Evolutionary conservation across 495 filamentous ascomycete genomes (phyloP).

Genomic region (Chaetomidium leptoderma): DNA sequence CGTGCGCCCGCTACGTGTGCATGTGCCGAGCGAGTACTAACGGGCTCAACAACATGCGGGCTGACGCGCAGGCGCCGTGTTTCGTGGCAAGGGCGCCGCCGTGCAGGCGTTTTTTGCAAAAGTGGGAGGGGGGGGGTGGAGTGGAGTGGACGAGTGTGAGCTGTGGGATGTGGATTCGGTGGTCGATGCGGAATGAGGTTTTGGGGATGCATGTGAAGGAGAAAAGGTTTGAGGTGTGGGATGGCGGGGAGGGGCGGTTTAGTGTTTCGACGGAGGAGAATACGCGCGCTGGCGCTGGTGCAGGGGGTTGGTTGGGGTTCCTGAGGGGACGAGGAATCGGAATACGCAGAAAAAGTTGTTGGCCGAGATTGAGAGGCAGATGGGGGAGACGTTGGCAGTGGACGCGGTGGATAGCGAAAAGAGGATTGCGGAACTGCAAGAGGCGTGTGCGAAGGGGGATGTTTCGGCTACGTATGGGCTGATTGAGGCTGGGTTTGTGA

Average conservation of each 20-base stretch:
- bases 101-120: too few relatives aligned
- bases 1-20: constrained; percentile 46
- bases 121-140: too few relatives aligned
- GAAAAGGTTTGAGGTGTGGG: constrained; percentile 33
- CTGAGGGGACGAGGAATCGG: constrained; percentile 41
- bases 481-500: constrained; percentile 29
- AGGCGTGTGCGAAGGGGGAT: constrained; percentile 18
- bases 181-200: constrained; percentile 35
- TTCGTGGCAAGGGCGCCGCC: constrained; percentile 42
- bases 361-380: constrained; percentile 31
- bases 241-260: constrained; percentile 40
- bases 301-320: constrained; percentile 30
- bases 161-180: constrained; percentile 44
- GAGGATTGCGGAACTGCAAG: constrained; percentile 21
- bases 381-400: constrained; percentile 30
- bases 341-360: constrained; percentile 41
- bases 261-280: constrained; percentile 41
- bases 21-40: constrained; percentile 71
- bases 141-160: constrained; percentile 39
- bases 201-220: constrained; percentile 34
- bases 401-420: constrained; percentile 22
- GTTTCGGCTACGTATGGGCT: constrained; percentile 18
- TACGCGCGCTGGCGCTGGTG: constrained; percentile 35
- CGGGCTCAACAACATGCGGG: constrained; percentile 60
- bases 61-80: constrained; percentile 34